phyloP scores from a whole-genome alignment of 192 early-diverging fungal genomes.

The Backusella australiensis region DNA sequence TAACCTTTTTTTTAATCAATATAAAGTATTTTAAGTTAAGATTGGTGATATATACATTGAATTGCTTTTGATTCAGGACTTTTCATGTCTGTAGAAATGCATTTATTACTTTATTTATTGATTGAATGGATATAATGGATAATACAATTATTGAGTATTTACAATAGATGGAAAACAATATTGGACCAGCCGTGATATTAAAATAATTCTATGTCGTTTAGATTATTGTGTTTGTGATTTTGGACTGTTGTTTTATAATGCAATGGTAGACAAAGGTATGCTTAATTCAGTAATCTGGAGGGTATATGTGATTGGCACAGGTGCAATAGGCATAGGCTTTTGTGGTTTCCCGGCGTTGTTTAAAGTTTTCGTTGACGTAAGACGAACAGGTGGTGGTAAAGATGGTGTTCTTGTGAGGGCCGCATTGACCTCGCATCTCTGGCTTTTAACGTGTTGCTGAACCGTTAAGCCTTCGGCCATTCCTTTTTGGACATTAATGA shows the following conservation, averaged over 20 bases:
- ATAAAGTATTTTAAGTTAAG: too few species aligned
- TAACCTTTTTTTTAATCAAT: too few species aligned
- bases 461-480: conserved; percentile 21
- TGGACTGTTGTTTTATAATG: neutral
- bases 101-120: neutral
- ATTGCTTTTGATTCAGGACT: neutral
- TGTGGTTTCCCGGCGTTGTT: neutral
- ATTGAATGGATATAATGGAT: neutral
- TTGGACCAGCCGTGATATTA: neutral
- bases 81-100: neutral
- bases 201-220: neutral
- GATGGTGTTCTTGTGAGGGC: conserved; percentile 16
- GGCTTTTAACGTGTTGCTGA: conserved; percentile 9
- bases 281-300: conserved; percentile 30
- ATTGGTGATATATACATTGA: too few species aligned
- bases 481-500: conserved; percentile 24
- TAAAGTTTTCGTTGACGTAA: neutral
- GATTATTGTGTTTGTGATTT: neutral
- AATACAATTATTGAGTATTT: neutral
- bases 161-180: neutral
- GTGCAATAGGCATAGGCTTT: conserved; percentile 1
- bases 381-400: neutral
- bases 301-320: conserved; percentile 21
- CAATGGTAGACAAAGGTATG: conserved; percentile 30
- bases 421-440: conserved; percentile 24